These are phyloP conservation scores for Albophoma yamanashiensis DNA, from an alignment of 2,329 filamentous ascomycete genomes.

Conservation along the genomic window DNA sequence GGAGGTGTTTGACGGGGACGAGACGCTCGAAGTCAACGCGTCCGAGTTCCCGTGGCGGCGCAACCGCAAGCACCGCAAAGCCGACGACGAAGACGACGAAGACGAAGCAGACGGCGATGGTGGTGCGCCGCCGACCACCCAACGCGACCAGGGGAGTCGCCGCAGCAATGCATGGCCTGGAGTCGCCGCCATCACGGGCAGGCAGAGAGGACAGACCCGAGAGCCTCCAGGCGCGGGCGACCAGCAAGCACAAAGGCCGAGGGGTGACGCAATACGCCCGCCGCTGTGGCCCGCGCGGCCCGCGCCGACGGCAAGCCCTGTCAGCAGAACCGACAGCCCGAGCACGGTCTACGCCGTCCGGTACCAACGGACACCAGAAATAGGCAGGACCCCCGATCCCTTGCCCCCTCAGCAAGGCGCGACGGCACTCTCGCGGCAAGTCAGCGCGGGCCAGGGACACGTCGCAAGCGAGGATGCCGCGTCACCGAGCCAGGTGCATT, in stretches of 20 bases:
- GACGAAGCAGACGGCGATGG: conserved; percentile 5
- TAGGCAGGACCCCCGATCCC: conserved; percentile 34
- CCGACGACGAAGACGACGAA: conserved; percentile 12
- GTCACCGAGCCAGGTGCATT: not conserved
- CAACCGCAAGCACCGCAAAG: conserved; percentile 24
- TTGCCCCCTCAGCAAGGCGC: conserved; percentile 14
- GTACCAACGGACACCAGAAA: conserved; percentile 47
- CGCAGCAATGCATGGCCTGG: conserved; percentile 15
- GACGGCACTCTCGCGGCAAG: conserved; percentile 22
- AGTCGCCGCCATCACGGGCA: conserved; percentile 14
- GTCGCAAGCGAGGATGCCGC: conserved; percentile 14
- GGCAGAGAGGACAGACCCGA: conserved; percentile 13
- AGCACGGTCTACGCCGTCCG: conserved; percentile 54
- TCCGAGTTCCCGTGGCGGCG: conserved; percentile 38
- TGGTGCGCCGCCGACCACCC: not conserved
- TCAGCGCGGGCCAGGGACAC: conserved; percentile 17
- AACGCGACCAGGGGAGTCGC: not conserved
- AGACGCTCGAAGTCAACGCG: conserved; percentile 64
- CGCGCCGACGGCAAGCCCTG: conserved; percentile 40
- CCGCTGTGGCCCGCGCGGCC: conserved; percentile 47
- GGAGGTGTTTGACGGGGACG: conserved; percentile 88
- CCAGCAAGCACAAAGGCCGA: conserved; percentile 14
- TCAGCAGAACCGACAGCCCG: conserved; percentile 51
- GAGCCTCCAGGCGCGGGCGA: conserved; percentile 10
- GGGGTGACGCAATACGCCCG: conserved; percentile 32